Conservation (phyloP, 345 rosid genomes). For the Moringa oleifera region DNA sequence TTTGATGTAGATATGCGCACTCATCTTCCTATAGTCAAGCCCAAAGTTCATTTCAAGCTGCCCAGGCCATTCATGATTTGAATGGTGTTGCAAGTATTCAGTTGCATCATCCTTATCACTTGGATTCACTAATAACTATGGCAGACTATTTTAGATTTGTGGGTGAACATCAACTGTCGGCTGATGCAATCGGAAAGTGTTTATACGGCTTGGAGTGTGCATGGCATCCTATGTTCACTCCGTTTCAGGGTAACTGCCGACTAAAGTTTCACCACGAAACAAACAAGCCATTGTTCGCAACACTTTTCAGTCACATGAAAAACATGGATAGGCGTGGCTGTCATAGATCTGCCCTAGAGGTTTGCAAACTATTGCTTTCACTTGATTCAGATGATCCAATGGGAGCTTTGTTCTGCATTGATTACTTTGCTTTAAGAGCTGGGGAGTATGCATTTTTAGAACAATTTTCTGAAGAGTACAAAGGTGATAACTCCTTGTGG, state of each 20-base stretch:
- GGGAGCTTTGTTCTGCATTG: constrained; percentile 87
- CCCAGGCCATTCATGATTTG: constrained; percentile 78
- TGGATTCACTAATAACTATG: constrained; percentile 88
- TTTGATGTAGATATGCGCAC: constrained; percentile 42
- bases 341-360: constrained; percentile 85
- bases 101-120: constrained; percentile 65
- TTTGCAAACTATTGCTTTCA: constrained; percentile 78
- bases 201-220: constrained; percentile 85
- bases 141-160: constrained; percentile 81
- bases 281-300: constrained; percentile 68
- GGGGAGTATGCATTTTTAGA: constrained; percentile 83
- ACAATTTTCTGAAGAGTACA: constrained; percentile 62
- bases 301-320: constrained; percentile 83
- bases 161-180: constrained; percentile 84
- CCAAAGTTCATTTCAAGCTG: constrained; percentile 74
- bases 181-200: constrained; percentile 75
- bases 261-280: constrained; percentile 66
- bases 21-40: constrained; percentile 63
- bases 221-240: constrained; percentile 81
- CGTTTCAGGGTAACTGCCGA: constrained; percentile 66
- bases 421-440: constrained; percentile 83
- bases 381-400: constrained; percentile 75
- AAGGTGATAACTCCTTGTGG: constrained; percentile 75
- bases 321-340: constrained; percentile 89
- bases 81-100: constrained; percentile 73